Percentiles rank a stretch among this genome's conserved stretches.
phyloP scores from a whole-genome alignment of 129 eudicot species.

The Glebionis coronaria region DNA sequence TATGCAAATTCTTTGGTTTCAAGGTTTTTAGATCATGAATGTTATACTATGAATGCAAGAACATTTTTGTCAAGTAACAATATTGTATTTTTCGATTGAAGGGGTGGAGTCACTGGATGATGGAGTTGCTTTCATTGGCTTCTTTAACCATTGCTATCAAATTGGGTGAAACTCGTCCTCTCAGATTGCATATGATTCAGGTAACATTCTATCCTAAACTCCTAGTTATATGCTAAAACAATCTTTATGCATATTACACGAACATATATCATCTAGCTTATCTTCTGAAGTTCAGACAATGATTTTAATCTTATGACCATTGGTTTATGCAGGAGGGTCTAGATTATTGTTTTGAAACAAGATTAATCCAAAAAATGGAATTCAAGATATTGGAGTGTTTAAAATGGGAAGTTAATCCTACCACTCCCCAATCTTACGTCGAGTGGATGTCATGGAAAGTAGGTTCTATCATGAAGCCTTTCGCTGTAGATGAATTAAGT shows the following conservation, averaged over 20 bases:
- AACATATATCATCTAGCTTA: too few species aligned
- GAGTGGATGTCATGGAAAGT: constrained; percentile 39
- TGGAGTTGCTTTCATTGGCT: constrained; percentile 60
- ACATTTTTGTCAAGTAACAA: constrained; percentile 8
- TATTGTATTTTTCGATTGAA: constrained; percentile 10
- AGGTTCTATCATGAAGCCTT: constrained; percentile 17
- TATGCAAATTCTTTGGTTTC: too few species aligned
- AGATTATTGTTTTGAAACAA: constrained; percentile 41
- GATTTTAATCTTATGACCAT: too few species aligned
- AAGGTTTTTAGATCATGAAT: too few species aligned
- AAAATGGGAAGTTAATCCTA: constrained; percentile 50
- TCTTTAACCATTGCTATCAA: constrained; percentile 57
- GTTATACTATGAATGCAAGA: too few species aligned
- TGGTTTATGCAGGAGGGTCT: constrained; percentile 34
- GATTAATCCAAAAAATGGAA: constrained; percentile 59
- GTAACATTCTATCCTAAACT: constrained; percentile 11
- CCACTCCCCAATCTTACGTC: constrained; percentile 47
- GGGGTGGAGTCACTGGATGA: constrained; percentile 58
- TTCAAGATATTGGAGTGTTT: constrained; percentile 42
- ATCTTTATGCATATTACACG: too few species aligned
- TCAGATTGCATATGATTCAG: constrained; percentile 49
- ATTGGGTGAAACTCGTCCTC: constrained; percentile 52
- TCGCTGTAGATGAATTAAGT: constrained; percentile 22
- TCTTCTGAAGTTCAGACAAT: background rate
- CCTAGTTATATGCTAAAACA: too few species aligned